Conservation (phyloP, 2,329 filamentous ascomycete genomes). For the Akanthomyces dipterigenus region DNA sequence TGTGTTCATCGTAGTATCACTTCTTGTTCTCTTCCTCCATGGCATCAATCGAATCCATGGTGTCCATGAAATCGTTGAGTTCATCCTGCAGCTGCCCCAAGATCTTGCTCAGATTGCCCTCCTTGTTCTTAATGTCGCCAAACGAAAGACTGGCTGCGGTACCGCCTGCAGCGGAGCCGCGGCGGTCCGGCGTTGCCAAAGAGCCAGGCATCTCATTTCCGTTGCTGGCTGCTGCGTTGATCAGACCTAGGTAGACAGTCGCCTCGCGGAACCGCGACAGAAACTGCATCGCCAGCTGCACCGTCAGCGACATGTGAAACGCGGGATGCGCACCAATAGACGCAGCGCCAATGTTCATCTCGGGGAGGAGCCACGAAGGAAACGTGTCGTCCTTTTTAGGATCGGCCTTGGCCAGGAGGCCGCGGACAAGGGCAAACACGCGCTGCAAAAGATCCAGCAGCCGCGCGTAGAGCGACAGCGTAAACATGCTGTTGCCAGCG, state of each 20-base stretch:
- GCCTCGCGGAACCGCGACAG: conserved; percentile 28
- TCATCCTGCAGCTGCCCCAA: conserved; percentile 16
- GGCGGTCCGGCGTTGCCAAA: conserved; percentile 5
- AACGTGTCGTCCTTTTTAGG: conserved; percentile 21
- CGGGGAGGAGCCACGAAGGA: conserved; percentile 32
- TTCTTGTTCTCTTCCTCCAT: neutral
- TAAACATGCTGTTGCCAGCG: conserved; percentile 31
- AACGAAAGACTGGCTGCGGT: conserved; percentile 22
- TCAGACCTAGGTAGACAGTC: conserved; percentile 24
- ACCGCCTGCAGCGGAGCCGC: conserved; percentile 22
- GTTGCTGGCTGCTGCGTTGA: conserved; percentile 7
- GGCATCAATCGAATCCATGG: conserved; percentile 11
- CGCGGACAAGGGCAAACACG: conserved; percentile 30
- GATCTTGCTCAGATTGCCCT: conserved; percentile 16
- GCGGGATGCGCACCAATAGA: conserved; percentile 32
- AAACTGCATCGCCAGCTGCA: conserved; percentile 36
- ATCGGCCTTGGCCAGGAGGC: conserved; percentile 24
- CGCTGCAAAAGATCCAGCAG: conserved; percentile 35
- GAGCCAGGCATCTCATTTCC: conserved; percentile 6
- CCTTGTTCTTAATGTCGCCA: conserved; percentile 15
- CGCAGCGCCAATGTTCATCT: conserved; percentile 34
- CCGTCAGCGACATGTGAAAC: conserved; percentile 36
- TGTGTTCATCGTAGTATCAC: neutral
- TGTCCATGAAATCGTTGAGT: conserved; percentile 17
- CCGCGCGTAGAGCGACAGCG: conserved; percentile 32